Conservation (phyloP, 345 rosid genomes). For the Pugionium cornutum region DNA sequence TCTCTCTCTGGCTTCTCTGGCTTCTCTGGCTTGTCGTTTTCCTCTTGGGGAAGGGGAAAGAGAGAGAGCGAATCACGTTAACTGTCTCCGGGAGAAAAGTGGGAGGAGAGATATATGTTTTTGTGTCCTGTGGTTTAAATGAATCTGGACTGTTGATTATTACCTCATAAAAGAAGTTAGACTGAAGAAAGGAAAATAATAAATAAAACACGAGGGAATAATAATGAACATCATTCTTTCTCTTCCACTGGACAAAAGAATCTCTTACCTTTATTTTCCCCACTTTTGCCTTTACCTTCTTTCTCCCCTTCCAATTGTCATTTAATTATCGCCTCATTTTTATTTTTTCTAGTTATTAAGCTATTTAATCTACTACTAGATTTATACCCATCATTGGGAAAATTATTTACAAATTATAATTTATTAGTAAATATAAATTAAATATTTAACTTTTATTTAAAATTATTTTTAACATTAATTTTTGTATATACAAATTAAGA, state of each 20-base stretch:
- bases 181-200: background rate
- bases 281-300: background rate
- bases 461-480: no score
- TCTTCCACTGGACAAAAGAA: conserved; percentile 5
- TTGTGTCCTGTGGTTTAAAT: conserved; percentile 42
- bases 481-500: no score
- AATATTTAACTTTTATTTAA: no score
- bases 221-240: conserved; percentile 35
- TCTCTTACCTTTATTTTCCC: conserved; percentile 5
- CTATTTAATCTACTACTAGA: no score
- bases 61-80: conserved; percentile 42
- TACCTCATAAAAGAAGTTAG: background rate
- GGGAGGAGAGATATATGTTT: conserved; percentile 35
- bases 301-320: background rate
- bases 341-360: no score
- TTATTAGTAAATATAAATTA: no score
- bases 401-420: no score
- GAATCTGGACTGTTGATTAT: conserved; percentile 37
- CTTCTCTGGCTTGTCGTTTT: conserved; percentile 31
- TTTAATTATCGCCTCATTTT: background rate
- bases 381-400: no score
- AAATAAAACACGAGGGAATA: conserved; percentile 32
- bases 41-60: conserved; percentile 33
- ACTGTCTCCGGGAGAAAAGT: conserved; percentile 47
- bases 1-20: conserved; percentile 2